phyloP scores from a whole-genome alignment of 2,329 filamentous ascomycete species.

The Diaporthe ilicicola region DNA sequence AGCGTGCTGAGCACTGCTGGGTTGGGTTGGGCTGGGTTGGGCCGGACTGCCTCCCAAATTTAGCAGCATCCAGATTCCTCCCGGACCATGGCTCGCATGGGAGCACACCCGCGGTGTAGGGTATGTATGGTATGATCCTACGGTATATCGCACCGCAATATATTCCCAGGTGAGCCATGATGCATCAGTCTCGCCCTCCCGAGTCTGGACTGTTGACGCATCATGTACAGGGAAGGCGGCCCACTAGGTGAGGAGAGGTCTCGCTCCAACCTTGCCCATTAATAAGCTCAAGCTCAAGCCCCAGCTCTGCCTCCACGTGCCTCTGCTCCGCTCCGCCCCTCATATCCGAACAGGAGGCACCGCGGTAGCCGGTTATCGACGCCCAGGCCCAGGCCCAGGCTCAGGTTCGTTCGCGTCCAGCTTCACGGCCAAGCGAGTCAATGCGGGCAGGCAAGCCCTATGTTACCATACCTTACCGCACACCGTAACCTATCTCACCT shows the following conservation, averaged over 20 bases:
- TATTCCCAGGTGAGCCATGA: no score
- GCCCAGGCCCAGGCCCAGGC: not conserved
- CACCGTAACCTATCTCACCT: slow-evolving; percentile 23
- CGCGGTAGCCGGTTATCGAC: slow-evolving; percentile 9
- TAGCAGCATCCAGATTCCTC: slow-evolving; percentile 11
- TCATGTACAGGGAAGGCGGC: not conserved
- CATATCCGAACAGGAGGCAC: slow-evolving; percentile 8
- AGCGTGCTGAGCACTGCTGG: not conserved
- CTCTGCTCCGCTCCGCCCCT: slow-evolving; percentile 11
- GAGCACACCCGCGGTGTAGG: not conserved
- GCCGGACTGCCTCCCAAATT: slow-evolving; percentile 10
- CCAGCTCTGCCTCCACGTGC: not conserved
- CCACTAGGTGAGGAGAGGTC: not conserved
- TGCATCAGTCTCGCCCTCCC: not conserved
- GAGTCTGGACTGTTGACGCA: slow-evolving; percentile 12
- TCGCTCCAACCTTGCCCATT: not conserved
- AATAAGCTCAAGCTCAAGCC: not conserved
- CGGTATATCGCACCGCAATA: no score
- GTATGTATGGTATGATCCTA: not conserved
- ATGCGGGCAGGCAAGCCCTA: slow-evolving; percentile 24
- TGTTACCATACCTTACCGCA: not conserved
- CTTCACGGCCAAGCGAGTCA: slow-evolving; percentile 16
- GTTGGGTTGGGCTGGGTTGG: not conserved
- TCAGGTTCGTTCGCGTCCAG: not conserved
- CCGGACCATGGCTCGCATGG: not conserved